These are phyloP conservation scores for Phyllostachys edulis DNA, from an alignment of 176 grass and related monocot genomes.

Conservation along the genomic window DNA sequence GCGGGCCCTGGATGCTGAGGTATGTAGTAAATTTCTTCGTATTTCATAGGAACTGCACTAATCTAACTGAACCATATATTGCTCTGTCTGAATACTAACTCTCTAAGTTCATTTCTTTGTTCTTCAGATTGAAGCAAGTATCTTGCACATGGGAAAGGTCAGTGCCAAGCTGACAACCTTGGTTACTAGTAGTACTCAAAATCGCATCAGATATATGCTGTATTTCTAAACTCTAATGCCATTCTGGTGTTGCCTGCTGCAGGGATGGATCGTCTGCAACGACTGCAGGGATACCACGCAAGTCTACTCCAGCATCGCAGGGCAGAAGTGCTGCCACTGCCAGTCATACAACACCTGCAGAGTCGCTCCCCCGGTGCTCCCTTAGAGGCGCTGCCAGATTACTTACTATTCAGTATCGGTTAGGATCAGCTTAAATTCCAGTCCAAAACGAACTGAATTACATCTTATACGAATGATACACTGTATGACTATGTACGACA, in stretches of 20 bases:
- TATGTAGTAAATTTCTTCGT: neutral
- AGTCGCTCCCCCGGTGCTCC: constrained; percentile 51
- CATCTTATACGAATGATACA: neutral
- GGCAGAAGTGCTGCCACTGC: constrained; percentile 79
- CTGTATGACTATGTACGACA: neutral
- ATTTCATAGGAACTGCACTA: neutral
- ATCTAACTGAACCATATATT: neutral
- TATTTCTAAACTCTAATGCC: neutral
- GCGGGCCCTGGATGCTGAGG: constrained; percentile 80
- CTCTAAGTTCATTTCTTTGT: constrained; percentile 2
- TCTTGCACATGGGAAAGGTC: constrained; percentile 56
- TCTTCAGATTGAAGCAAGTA: constrained; percentile 55
- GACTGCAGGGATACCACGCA: constrained; percentile 84
- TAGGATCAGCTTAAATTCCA: neutral
- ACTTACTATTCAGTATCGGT: neutral
- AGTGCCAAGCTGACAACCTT: neutral
- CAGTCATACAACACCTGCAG: constrained; percentile 74
- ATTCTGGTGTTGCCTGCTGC: neutral
- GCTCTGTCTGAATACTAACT: neutral
- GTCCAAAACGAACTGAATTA: constrained; percentile 6
- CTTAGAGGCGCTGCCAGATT: neutral
- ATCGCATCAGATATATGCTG: neutral
- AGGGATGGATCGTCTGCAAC: constrained; percentile 91
- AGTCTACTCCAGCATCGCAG: constrained; percentile 52
- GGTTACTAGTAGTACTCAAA: neutral